Base-by-base conservation (phyloP, 306 rosid species). In the Gynostemma pentaphyllum region DNA sequence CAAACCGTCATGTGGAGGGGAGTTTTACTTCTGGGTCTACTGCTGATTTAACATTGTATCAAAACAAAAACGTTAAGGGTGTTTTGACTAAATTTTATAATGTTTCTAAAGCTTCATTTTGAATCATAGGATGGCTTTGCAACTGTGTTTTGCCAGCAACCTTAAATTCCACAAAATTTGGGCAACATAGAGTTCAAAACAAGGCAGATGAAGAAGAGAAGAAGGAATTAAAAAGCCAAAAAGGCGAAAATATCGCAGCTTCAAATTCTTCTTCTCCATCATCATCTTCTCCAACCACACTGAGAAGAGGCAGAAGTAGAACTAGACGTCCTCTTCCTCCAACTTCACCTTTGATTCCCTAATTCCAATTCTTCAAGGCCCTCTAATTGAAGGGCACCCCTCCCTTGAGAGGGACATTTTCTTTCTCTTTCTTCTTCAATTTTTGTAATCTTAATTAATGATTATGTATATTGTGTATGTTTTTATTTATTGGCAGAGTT, bases 91-190 rank as follows among this genome's bases (percentile, higher is more conserved):
- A n/a, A n/a, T n/a, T n/a, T n/a, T n/a, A n/a, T n/a, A n/a, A n/a
- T n/a, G n/a, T n/a, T n/a, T n/a, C n/a, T 3, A 15, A 30, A 3
- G 62, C n/a, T 8, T 9, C 4, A n/a, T 55, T 30, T 45, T 50
- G 34, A 13, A 37, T 18, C 78, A 83, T 80, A 90, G 97, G 96
- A 19, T 83, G 86, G 72, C 22, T 90, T 44, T 90, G 96, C 82
- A 90, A 85, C 68, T 90, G 97, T 77, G 95, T 90, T 62, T 78
- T 90, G 56, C 97, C 97, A 5, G 95, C 76, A 75, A 74, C 87
- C 9, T 42, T 90, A 63, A 85, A 80, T 51, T 81, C 89, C 13
- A 85, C 91, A 0, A 90, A 76, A 85, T 88, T 90, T 32, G 66
- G 94, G 54, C 95, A 90, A 73, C 82, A 87, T 67, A 78, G 67